phyloP scores from a whole-genome alignment of 139 green algal species.

The Chlorella vulgaris region DNA sequence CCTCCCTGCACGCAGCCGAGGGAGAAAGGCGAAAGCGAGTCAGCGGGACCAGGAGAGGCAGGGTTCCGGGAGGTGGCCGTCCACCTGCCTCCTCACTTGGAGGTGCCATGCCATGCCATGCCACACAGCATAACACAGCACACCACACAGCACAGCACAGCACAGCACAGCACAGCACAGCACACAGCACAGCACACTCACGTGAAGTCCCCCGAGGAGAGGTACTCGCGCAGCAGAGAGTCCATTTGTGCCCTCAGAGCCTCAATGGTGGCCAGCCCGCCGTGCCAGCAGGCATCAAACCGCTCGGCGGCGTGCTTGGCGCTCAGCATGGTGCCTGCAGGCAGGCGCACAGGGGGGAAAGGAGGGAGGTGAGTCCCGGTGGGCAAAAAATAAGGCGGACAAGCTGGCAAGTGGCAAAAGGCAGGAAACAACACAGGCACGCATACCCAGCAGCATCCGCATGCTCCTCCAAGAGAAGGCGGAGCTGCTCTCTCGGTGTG shows the following conservation, averaged over 20 bases:
- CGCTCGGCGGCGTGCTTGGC: constrained; percentile 77
- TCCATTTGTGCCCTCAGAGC: constrained; percentile 52
- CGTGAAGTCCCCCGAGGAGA: not conserved
- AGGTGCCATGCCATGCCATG: too few species aligned
- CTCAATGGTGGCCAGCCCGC: constrained; percentile 41
- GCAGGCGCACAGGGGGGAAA: not conserved
- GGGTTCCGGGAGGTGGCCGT: too few species aligned
- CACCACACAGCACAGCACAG: too few species aligned
- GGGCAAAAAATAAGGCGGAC: too few species aligned
- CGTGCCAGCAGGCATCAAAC: constrained; percentile 83
- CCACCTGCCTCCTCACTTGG: too few species aligned
- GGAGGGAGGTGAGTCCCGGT: not conserved
- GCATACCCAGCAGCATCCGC: not conserved
- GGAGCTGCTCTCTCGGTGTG: too few species aligned
- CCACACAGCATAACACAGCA: too few species aligned
- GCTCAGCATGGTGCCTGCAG: constrained; percentile 27
- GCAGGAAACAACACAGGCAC: too few species aligned
- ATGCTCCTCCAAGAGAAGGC: too few species aligned
- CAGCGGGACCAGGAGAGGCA: not conserved
- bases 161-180: not conserved
- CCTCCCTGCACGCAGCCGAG: constrained; percentile 48
- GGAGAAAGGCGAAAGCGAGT: not conserved
- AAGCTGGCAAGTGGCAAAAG: too few species aligned
- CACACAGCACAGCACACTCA: not conserved
- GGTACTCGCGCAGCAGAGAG: not conserved